Base-by-base conservation (phyloP, 768 basidiomycete genomes). In the Tulasnella sp. region DNA sequence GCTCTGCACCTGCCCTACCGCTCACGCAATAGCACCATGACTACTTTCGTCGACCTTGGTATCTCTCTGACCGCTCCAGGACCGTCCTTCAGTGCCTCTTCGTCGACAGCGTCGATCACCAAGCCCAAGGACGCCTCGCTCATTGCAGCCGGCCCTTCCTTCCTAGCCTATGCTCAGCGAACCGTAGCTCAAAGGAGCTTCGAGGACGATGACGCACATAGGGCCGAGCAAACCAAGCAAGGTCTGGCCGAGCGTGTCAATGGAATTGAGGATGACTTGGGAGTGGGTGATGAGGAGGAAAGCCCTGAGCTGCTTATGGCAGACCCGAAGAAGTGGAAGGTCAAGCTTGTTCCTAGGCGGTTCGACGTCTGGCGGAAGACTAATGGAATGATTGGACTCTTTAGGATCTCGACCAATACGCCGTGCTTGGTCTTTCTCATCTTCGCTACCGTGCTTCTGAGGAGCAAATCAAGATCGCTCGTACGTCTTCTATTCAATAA, bases 241-340 rank as follows among this genome's bases (percentile, higher is more conserved):
- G 39, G 71, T 44, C 74, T 74, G 72, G 65, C 69, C 68, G 73
- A 75, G 44, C 80, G 85, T 39, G 82, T 78, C 78, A 36, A 81
- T 87, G 19, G 84, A 22, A 35, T 52, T 12, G 91, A 90, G 74
- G 91, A 92, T 77, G 95, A 95, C 82, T 87, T 94, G 14, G 96
- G 94, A 35, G 90, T 98, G 6, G 95, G 95, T 1, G 91, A 94
- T 73, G 97, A 98, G 81, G 84, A 88, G 75, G 96, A 98, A 83
- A 80, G 85, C 22, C 82, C 84, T 3, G 89, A 88, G 29, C 76
- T 94, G 64, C 80, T 94, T 44, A 79, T 82, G 62, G 83, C 89
- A n/a, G 96, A 99, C 83, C 92, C 96, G 6, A 98, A 98, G 81
- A 94, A 96, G 78, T 98, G 97, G 96, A 99, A 98, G 87, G 92